Evolutionary conservation across 352 stramenopile genomes (phyloP).

Genomic region (Pythium dissotocum): DNA sequence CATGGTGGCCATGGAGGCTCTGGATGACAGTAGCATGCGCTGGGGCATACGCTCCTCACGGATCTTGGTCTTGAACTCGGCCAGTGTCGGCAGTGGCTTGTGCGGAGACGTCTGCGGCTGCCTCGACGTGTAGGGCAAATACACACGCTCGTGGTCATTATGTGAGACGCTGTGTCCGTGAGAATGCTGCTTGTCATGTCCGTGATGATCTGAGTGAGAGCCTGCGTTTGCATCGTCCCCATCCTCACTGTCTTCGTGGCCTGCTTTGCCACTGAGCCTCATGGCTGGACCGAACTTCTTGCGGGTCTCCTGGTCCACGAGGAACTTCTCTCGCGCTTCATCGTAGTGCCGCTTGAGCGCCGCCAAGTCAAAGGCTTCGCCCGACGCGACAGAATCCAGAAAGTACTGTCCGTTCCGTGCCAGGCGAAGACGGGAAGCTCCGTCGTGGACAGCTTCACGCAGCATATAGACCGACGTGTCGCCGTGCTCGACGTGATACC

Average conservation of each 20-base stretch:
- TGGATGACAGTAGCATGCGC: constrained; percentile 30
- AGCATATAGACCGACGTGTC: constrained; percentile 54
- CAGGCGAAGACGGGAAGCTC: constrained; percentile 43
- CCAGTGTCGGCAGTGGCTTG: constrained; percentile 45
- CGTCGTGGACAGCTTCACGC: constrained; percentile 52
- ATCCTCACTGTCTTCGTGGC: constrained; percentile 9
- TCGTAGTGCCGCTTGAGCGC: constrained; percentile 26
- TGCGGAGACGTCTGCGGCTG: constrained; percentile 45
- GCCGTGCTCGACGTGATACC: constrained; percentile 21
- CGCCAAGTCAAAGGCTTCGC: constrained; percentile 36
- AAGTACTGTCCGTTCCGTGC: constrained; percentile 54
- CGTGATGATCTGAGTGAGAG: not conserved
- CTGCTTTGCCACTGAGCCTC: not conserved
- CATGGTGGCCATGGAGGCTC: constrained; percentile 11
- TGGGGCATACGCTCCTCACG: constrained; percentile 50
- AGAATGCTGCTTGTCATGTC: not conserved
- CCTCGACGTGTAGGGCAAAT: constrained; percentile 73
- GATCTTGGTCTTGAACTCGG: constrained; percentile 41
- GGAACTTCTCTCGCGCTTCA: constrained; percentile 9
- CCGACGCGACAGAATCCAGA: constrained; percentile 35
- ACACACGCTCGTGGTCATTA: constrained; percentile 25
- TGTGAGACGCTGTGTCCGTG: not conserved
- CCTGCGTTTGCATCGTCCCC: not conserved
- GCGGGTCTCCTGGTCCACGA: constrained; percentile 6
- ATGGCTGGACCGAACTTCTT: constrained; percentile 1